Conservation (phyloP, 2,329 filamentous ascomycete species). For the Lachnellula occidentalis region DNA sequence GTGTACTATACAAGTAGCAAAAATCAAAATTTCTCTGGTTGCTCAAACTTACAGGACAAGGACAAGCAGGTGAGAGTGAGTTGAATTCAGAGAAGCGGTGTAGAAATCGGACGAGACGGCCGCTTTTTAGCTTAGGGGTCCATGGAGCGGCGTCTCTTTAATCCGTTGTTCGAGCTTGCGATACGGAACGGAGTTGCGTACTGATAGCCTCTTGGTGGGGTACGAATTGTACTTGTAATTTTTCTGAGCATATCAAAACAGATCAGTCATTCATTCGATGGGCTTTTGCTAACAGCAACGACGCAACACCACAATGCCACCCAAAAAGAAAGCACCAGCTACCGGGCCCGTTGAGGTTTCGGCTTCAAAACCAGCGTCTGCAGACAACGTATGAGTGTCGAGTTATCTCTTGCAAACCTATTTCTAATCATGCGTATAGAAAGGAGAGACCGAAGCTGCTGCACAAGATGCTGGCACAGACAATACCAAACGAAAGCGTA, state of each 20-base stretch:
- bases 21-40: too few relatives aligned
- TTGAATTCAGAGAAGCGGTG: too few relatives aligned
- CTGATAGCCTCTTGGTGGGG: background rate
- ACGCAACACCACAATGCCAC: conserved; percentile 18
- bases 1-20: too few relatives aligned
- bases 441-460: background rate
- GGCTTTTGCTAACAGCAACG: background rate
- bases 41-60: too few relatives aligned
- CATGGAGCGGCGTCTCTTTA: too few relatives aligned
- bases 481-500: conserved; percentile 22
- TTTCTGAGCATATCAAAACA: background rate
- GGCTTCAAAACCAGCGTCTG: conserved; percentile 9
- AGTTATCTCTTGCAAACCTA: background rate
- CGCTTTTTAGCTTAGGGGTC: too few relatives aligned
- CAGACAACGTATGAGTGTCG: conserved; percentile 13
- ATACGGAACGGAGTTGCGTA: too few relatives aligned
- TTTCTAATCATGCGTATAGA: background rate
- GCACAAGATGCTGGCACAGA: conserved; percentile 9
- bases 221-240: background rate
- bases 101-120: too few relatives aligned
- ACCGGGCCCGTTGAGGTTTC: conserved; percentile 20
- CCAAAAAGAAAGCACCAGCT: conserved; percentile 21
- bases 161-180: too few relatives aligned
- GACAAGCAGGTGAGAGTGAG: too few relatives aligned
- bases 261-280: background rate